phyloP scores from a whole-genome alignment of 306 rosid species.

The Prinsepia uniflora region DNA sequence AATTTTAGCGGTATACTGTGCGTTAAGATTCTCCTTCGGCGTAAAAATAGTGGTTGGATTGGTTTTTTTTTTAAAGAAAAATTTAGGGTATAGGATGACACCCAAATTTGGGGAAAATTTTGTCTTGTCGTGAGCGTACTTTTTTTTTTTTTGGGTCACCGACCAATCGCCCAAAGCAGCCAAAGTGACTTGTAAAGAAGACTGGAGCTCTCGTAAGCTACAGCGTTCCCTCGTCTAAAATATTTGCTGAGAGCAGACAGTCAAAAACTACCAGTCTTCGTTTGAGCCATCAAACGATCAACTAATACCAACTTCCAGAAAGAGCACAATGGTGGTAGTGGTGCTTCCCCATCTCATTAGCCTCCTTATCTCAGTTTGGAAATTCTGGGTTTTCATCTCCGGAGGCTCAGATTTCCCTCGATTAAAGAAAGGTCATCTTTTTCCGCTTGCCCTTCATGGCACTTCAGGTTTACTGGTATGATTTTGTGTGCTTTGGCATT shows the following conservation, averaged over 20 bases:
- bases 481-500: constrained; percentile 62
- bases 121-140: neutral
- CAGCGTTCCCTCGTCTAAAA: neutral
- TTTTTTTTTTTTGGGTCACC: neutral
- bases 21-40: no score
- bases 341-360: neutral
- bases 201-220: no score
- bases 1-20: no score
- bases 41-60: no score
- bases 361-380: neutral
- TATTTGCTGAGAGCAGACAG: constrained; percentile 24
- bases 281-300: constrained; percentile 18
- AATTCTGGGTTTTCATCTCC: constrained; percentile 6
- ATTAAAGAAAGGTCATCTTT: no score
- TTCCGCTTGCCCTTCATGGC: constrained; percentile 26
- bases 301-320: constrained; percentile 12
- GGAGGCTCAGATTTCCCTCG: constrained; percentile 5
- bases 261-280: constrained; percentile 49
- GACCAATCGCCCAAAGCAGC: constrained; percentile 3
- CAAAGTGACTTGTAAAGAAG: no score
- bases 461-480: constrained; percentile 58
- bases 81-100: no score
- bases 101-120: no score
- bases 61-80: no score
- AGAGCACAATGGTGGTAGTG: neutral